Evolutionary conservation across 2,329 filamentous ascomycete species (phyloP).

Genomic region (Blastomyces parvus): DNA sequence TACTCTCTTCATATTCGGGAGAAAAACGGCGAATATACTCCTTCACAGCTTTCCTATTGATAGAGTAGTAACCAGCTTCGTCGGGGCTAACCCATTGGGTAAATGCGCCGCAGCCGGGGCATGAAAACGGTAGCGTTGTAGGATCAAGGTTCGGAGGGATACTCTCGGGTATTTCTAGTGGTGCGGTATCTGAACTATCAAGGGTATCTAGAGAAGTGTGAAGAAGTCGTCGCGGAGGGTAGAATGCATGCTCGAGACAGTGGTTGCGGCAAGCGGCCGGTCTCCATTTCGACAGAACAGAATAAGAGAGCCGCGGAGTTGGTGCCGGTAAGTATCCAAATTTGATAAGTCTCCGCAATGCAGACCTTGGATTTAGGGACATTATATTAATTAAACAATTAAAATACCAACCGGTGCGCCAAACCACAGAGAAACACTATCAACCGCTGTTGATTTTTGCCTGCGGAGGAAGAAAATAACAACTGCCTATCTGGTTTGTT

Average conservation of each 20-base stretch:
- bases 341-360: conserved; percentile 1
- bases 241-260: neutral
- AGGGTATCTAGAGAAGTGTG: neutral
- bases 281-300: neutral
- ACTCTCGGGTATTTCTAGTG: neutral
- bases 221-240: neutral
- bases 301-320: neutral
- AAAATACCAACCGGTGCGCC: neutral
- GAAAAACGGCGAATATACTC: conserved; percentile 21
- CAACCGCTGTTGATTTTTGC: neutral
- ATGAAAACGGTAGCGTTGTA: conserved; percentile 41
- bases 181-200: neutral
- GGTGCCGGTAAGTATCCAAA: neutral
- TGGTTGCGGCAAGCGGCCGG: neutral
- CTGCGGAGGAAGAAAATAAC: neutral
- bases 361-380: conserved; percentile 1
- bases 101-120: conserved; percentile 55
- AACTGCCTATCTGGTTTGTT: neutral
- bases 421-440: neutral
- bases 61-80: conserved; percentile 50
- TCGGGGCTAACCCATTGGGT: conserved; percentile 47
- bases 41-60: conserved; percentile 40
- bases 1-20: neutral
- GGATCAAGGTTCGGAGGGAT: conserved; percentile 4
- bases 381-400: conserved; percentile 1